Evolutionary conservation across 768 basidiomycete genomes (phyloP).

Genomic region (Rhizopogon salebrosus): DNA sequence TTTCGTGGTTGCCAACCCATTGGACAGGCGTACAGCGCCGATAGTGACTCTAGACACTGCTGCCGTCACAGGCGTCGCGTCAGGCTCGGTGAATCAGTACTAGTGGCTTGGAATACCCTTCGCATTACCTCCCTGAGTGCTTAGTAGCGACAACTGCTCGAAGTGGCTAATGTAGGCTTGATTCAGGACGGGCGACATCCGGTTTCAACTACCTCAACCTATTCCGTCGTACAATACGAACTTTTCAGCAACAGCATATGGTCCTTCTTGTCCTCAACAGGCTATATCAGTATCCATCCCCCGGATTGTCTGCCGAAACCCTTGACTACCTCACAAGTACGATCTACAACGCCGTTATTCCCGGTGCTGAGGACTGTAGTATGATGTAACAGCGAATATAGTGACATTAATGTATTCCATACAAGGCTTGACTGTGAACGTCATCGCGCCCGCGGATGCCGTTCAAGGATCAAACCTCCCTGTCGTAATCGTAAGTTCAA

Average conservation of each 20-base stretch:
- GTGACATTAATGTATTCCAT: neutral
- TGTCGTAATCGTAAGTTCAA: conserved; percentile 43
- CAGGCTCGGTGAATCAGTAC: conserved; percentile 22
- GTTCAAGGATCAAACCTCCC: conserved; percentile 42
- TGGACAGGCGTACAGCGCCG: conserved; percentile 8
- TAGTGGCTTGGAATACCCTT: conserved; percentile 39
- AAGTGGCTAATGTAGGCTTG: neutral
- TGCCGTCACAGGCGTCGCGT: conserved; percentile 20
- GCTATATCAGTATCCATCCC: conserved; percentile 2
- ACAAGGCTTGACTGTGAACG: conserved; percentile 47
- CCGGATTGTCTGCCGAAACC: conserved; percentile 14
- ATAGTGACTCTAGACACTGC: conserved; percentile 24
- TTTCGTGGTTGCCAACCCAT: neutral
- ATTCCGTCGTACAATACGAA: conserved; percentile 26
- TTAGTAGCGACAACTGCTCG: neutral
- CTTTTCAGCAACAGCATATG: conserved; percentile 28
- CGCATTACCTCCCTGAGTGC: conserved; percentile 32
- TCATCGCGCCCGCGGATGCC: conserved; percentile 39
- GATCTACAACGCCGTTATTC: conserved; percentile 25
- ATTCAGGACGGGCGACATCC: conserved; percentile 26
- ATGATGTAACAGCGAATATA: neutral
- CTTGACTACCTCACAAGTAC: conserved; percentile 19
- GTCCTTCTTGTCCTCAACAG: conserved; percentile 37
- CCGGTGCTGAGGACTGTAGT: conserved; percentile 44
- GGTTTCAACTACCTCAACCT: conserved; percentile 31